Conservation (phyloP, 163 green algal genomes). For the Picocystis sp. region DNA sequence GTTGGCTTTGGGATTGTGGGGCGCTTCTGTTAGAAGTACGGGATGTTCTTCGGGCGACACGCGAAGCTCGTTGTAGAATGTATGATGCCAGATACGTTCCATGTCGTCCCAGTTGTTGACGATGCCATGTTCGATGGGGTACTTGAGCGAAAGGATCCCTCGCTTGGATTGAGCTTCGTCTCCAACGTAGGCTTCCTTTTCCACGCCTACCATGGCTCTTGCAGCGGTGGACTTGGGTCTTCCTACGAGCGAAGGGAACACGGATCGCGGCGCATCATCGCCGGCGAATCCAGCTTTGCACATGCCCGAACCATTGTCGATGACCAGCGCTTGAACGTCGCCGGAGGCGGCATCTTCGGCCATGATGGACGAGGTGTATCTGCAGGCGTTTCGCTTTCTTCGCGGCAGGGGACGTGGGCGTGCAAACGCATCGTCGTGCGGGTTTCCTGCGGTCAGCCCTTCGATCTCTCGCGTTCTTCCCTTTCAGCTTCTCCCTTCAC, state of each 20-base stretch:
- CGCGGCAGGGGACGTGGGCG: too few relatives aligned
- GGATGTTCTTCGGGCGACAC: conserved; percentile 96
- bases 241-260: conserved; percentile 35
- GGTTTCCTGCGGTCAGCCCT: too few relatives aligned
- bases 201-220: conserved; percentile 10
- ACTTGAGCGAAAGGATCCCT: conserved; percentile 91
- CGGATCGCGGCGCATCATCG: conserved; percentile 25
- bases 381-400: too few relatives aligned
- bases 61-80: conserved; percentile 98
- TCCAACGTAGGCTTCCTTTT: conserved; percentile 95
- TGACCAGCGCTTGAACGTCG: conserved; percentile 27
- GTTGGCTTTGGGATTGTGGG: conserved; percentile 95
- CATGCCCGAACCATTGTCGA: conserved; percentile 41
- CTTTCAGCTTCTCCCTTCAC: too few relatives aligned
- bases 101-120: conserved; percentile 99
- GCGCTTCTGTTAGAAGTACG: conserved; percentile 92
- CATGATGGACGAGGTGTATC: conserved; percentile 11
- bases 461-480: too few relatives aligned
- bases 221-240: conserved; percentile 14
- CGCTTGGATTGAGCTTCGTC: conserved; percentile 94
- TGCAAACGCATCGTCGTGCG: too few relatives aligned
- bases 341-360: conserved; percentile 19
- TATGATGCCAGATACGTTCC: conserved; percentile 99
- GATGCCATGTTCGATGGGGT: conserved; percentile 94
- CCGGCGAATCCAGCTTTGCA: conserved; percentile 23